phyloP scores from a whole-genome alignment of 2,329 filamentous ascomycete genomes.

The Colletotrichum magnum region DNA sequence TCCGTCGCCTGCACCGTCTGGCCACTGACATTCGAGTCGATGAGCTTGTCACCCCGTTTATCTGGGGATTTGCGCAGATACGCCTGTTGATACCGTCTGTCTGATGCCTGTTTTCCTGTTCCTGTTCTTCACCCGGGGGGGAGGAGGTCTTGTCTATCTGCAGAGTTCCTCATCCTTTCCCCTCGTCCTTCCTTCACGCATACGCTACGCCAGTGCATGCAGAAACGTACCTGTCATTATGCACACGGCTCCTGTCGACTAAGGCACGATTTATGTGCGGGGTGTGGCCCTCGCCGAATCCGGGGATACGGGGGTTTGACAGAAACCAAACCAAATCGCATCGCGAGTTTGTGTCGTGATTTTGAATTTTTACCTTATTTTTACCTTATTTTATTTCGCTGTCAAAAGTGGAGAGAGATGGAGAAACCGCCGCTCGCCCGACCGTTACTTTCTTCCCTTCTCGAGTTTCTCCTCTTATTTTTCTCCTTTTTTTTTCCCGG shows the following conservation, averaged over 20 bases:
- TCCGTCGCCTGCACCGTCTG: neutral
- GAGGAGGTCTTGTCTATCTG: constrained; percentile 8
- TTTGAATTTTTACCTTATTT: neutral
- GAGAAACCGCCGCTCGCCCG: too few species aligned
- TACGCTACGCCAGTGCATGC: too few species aligned
- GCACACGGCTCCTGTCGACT: too few species aligned
- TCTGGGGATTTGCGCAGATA: constrained; percentile 2
- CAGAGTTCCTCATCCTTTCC: too few species aligned
- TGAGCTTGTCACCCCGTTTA: neutral
- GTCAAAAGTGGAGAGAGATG: too few species aligned
- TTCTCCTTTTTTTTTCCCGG: neutral
- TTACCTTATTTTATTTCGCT: neutral
- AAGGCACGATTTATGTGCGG: neutral
- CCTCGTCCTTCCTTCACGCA: too few species aligned
- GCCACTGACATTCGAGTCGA: constrained; percentile 14
- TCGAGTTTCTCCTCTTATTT: neutral
- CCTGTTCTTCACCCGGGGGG: neutral
- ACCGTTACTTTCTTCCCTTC: too few species aligned
- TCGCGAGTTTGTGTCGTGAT: neutral
- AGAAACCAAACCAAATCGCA: too few species aligned
- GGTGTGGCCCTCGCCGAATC: neutral
- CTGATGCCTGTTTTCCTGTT: constrained; percentile 7
- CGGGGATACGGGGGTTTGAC: neutral
- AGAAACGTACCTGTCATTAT: too few species aligned
- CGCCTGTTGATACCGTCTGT: neutral